Conservation (phyloP, 2,329 filamentous ascomycete genomes). For the Graphiopsis chlorocephala region DNA sequence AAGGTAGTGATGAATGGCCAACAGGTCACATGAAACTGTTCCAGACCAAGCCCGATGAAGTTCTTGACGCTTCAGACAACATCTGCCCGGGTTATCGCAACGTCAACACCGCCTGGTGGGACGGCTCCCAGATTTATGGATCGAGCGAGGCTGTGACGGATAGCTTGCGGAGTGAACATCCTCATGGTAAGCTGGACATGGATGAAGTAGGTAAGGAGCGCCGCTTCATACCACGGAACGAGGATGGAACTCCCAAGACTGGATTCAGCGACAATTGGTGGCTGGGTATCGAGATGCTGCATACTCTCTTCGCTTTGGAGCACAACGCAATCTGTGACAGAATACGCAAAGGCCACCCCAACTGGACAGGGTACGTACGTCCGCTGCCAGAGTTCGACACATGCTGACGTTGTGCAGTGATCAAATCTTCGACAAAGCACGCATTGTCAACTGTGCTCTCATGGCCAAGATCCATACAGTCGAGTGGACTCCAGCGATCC, state of each 20-base stretch:
- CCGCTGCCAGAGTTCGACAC: not conserved
- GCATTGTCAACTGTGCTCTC: slow-evolving; percentile 46
- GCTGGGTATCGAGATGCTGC: slow-evolving; percentile 47
- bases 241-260: slow-evolving; percentile 39
- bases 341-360: slow-evolving; percentile 37
- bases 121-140: slow-evolving; percentile 49
- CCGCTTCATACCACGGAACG: slow-evolving; percentile 42
- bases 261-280: slow-evolving; percentile 49
- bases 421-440: slow-evolving; percentile 45
- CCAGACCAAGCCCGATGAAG: slow-evolving; percentile 36
- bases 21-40: slow-evolving; percentile 38
- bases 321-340: slow-evolving; percentile 47
- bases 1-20: slow-evolving; percentile 21
- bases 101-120: slow-evolving; percentile 47
- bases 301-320: slow-evolving; percentile 48
- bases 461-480: slow-evolving; percentile 53
- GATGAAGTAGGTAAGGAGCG: slow-evolving; percentile 32
- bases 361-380: slow-evolving; percentile 30
- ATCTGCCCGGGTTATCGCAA: slow-evolving; percentile 44
- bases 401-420: slow-evolving; percentile 24
- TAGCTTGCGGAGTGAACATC: slow-evolving; percentile 34
- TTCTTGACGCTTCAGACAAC: slow-evolving; percentile 38
- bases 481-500: slow-evolving; percentile 50
- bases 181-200: slow-evolving; percentile 42
- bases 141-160: slow-evolving; percentile 39